phyloP scores from a whole-genome alignment of 1,284 basidiomycete species.

The Austroboletus niveus region DNA sequence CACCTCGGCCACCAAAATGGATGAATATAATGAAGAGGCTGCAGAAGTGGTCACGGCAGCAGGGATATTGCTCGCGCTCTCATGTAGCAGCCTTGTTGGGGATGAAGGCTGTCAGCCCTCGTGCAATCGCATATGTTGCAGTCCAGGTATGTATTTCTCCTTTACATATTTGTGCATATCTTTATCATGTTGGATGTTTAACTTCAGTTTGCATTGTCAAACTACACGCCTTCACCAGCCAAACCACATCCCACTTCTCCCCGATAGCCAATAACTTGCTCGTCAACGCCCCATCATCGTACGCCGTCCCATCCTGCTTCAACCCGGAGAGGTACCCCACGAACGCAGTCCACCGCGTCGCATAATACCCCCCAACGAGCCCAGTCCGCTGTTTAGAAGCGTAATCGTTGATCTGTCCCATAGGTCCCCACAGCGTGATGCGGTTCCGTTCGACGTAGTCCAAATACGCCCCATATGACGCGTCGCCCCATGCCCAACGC shows the following conservation, averaged over 20 bases:
- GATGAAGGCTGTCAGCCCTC: constrained; percentile 19
- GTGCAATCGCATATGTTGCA: constrained; percentile 30
- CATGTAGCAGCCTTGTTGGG: constrained; percentile 18
- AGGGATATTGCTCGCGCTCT: not conserved
- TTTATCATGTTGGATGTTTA: too few relatives aligned
- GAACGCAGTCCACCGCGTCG: too few relatives aligned
- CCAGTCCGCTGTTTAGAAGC: constrained; percentile 44
- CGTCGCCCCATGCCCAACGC: constrained; percentile 28
- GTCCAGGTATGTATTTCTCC: constrained; percentile 19
- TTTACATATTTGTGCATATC: not conserved
- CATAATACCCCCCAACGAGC: too few relatives aligned
- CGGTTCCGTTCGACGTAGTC: constrained; percentile 45
- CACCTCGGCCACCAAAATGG: too few relatives aligned
- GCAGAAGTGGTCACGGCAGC: not conserved
- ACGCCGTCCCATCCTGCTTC: too few relatives aligned
- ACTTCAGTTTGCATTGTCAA: too few relatives aligned
- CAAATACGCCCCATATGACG: constrained; percentile 36
- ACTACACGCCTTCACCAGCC: too few relatives aligned
- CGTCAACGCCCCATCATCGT: too few relatives aligned
- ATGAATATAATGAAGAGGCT: too few relatives aligned
- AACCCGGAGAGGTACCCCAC: too few relatives aligned
- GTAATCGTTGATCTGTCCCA: constrained; percentile 43
- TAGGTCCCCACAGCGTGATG: constrained; percentile 46
- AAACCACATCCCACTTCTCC: too few relatives aligned
- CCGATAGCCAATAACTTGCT: too few relatives aligned